These are phyloP conservation scores for Adansonia madagascariensis DNA, from an alignment of 441 rosid genomes.

Conservation along the genomic window DNA sequence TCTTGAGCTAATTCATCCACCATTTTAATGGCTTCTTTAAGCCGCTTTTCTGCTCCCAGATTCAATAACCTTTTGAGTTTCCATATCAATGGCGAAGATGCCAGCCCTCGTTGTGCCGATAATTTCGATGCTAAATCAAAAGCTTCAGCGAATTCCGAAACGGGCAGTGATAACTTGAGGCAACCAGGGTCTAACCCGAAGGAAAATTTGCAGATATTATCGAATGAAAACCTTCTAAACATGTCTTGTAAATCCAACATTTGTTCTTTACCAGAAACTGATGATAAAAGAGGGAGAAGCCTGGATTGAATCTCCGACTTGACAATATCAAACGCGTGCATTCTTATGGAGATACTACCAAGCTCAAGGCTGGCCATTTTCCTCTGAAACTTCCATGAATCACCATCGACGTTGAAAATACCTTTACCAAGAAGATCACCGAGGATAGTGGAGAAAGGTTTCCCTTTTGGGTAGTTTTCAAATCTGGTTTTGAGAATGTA, in stretches of 20 bases:
- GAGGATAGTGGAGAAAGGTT: not conserved
- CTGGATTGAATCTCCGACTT: not conserved
- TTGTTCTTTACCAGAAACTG: not conserved
- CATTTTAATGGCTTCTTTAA: conserved; percentile 45
- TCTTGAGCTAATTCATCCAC: conserved; percentile 48
- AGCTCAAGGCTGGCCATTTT: not conserved
- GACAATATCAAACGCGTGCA: not conserved
- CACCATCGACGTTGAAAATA: not conserved
- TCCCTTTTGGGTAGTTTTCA: not conserved
- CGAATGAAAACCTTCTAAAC: not conserved
- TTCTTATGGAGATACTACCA: not conserved
- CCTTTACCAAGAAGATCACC: not conserved
- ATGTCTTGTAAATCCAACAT: not conserved
- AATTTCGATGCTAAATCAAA: conserved; percentile 61
- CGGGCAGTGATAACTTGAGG: conserved; percentile 47
- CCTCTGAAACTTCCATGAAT: not conserved
- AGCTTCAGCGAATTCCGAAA: conserved; percentile 48
- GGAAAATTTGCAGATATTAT: not conserved
- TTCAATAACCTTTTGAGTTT: conserved; percentile 53
- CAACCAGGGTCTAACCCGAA: conserved; percentile 34
- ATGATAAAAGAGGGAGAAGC: not conserved
- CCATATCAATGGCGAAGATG: conserved; percentile 61
- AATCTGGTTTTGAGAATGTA: not conserved
- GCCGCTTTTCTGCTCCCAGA: conserved; percentile 52
- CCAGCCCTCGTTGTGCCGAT: conserved; percentile 63